Conservation (phyloP, 1,284 basidiomycete genomes). For the Meripilus lineatus region DNA sequence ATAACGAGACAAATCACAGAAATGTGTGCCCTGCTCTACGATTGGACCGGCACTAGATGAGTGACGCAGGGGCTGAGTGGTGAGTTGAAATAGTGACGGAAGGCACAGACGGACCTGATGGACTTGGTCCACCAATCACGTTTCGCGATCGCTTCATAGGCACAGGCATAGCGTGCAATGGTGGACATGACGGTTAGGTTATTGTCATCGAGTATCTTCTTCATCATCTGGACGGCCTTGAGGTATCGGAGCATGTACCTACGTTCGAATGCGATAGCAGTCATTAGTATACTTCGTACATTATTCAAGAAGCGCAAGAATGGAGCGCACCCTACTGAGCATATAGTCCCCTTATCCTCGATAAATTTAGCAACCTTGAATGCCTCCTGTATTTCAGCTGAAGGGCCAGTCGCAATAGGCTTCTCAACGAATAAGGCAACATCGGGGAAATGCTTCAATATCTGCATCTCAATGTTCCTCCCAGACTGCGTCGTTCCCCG, state of each 20-base stretch:
- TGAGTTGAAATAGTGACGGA: conserved; percentile 43
- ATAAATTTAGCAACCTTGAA: conserved; percentile 68
- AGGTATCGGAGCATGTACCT: conserved; percentile 92
- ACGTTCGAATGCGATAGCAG: neutral
- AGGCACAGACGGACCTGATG: conserved; percentile 65
- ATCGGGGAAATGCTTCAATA: conserved; percentile 86
- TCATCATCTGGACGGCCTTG: conserved; percentile 97
- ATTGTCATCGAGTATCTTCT: conserved; percentile 93
- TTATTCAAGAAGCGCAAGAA: too few species aligned
- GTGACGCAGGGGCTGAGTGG: conserved; percentile 5
- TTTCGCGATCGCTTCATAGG: conserved; percentile 88
- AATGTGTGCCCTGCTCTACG: conserved; percentile 95
- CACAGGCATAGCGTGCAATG: conserved; percentile 92
- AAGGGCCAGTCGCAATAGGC: conserved; percentile 84
- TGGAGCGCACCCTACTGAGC: conserved; percentile 77
- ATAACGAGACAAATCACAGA: conserved; percentile 90
- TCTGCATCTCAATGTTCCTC: conserved; percentile 86
- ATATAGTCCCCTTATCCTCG: conserved; percentile 66
- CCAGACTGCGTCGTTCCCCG: conserved; percentile 77
- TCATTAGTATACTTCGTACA: neutral
- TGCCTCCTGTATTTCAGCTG: conserved; percentile 61
- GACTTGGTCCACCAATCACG: conserved; percentile 98
- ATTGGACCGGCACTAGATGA: conserved; percentile 80
- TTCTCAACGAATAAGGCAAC: conserved; percentile 96
- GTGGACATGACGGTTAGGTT: conserved; percentile 97